Evolutionary conservation across 2,329 filamentous ascomycete species (phyloP).

Genomic region (Tympanopsis confertula): DNA sequence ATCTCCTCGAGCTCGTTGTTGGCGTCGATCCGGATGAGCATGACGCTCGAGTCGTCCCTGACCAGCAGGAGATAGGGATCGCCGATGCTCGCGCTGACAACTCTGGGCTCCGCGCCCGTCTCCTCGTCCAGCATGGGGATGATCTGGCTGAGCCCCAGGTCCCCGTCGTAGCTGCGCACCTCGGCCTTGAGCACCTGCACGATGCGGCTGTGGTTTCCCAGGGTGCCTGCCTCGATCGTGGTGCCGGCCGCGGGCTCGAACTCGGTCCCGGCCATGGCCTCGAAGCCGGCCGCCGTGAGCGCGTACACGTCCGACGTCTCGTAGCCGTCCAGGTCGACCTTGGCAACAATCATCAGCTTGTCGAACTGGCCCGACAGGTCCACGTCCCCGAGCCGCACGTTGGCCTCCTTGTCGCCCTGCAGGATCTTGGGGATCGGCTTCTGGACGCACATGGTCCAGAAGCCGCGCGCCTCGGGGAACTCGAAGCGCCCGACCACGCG

Average conservation of each 20-base stretch:
- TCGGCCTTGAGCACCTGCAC: conserved; percentile 82
- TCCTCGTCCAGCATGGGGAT: conserved; percentile 87
- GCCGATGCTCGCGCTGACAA: conserved; percentile 70
- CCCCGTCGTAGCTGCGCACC: conserved; percentile 80
- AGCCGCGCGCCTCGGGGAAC: conserved; percentile 60
- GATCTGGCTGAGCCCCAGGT: conserved; percentile 81
- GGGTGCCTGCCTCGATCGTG: conserved; percentile 73
- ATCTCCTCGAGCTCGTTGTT: conserved; percentile 79
- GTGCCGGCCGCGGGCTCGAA: conserved; percentile 83
- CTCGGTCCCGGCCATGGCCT: conserved; percentile 70
- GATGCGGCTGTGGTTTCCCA: conserved; percentile 70
- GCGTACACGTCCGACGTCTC: conserved; percentile 72
- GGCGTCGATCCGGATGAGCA: conserved; percentile 68
- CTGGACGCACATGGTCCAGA: conserved; percentile 71
- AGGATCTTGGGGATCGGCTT: conserved; percentile 53
- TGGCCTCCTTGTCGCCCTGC: conserved; percentile 35
- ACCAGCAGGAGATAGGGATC: conserved; percentile 79
- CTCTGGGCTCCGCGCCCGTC: conserved; percentile 67
- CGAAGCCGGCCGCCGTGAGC: conserved; percentile 61
- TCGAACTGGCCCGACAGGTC: conserved; percentile 54
- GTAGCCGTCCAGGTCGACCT: conserved; percentile 53
- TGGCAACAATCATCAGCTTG: conserved; percentile 74
- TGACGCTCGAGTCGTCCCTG: conserved; percentile 70
- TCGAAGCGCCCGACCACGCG: conserved; percentile 58
- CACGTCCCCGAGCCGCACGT: conserved; percentile 39